Evolutionary conservation across 2,329 filamentous ascomycete species (phyloP).

Genomic region (Pseudogymnoascus destructans): DNA sequence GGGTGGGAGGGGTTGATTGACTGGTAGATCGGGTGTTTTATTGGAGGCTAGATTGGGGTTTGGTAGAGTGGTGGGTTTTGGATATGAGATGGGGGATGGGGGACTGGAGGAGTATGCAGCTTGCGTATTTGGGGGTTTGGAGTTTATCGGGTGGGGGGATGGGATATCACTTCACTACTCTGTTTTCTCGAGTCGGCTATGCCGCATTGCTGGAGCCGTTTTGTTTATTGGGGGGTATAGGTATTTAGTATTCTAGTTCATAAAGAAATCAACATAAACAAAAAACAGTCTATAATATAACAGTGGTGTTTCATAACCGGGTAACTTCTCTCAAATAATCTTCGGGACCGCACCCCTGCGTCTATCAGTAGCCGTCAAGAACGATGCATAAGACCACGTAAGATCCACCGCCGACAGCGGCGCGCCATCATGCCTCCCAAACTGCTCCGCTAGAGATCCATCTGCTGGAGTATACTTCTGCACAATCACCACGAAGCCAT

Average conservation of each 20-base stretch:
- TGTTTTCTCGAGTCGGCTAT: background rate
- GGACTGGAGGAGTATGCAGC: background rate
- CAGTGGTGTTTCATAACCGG: background rate
- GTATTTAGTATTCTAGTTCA: background rate
- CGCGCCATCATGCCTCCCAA: conserved; percentile 36
- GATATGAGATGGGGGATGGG: background rate
- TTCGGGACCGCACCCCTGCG: conserved; percentile 35
- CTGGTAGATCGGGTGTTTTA: background rate
- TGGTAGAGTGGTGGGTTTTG: background rate
- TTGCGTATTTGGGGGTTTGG: background rate
- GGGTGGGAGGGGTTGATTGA: conserved; percentile 3
- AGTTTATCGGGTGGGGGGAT: background rate
- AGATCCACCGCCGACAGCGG: conserved; percentile 54
- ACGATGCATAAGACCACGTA: conserved; percentile 62
- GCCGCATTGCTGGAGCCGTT: background rate
- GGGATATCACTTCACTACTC: background rate
- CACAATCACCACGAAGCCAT: conserved; percentile 39
- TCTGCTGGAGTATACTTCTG: conserved; percentile 39
- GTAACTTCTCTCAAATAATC: background rate
- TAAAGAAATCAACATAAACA: background rate
- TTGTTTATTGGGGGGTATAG: background rate
- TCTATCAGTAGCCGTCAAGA: conserved; percentile 47
- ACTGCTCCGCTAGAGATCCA: conserved; percentile 59
- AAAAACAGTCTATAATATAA: background rate
- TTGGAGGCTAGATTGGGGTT: background rate